A percentile compares a stretch with the other conserved stretches of the same genome.
phyloP scores from a whole-genome alignment of 495 filamentous ascomycete species.

The Aspergillus olivimuriae region DNA sequence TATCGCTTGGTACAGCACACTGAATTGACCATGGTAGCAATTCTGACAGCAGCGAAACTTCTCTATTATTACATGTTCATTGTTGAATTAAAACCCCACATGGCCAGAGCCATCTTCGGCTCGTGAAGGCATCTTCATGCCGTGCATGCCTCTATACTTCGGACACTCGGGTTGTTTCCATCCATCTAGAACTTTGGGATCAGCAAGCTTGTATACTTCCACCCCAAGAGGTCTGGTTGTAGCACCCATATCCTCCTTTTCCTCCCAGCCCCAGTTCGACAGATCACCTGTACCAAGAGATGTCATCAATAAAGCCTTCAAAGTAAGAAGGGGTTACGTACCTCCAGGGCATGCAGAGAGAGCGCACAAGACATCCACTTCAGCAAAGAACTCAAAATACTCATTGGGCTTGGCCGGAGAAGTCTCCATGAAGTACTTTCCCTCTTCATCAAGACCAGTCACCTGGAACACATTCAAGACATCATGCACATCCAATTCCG shows the following conservation, averaged over 20 bases:
- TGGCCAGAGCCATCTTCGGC: constrained; percentile 26
- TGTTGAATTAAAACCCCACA: constrained; percentile 21
- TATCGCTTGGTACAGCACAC: no score
- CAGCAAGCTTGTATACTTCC: constrained; percentile 57
- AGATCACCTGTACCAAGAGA: constrained; percentile 55
- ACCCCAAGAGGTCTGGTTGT: constrained; percentile 68
- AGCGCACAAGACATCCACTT: constrained; percentile 68
- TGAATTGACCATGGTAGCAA: no score
- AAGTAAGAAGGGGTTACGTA: constrained; percentile 13
- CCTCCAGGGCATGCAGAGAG: constrained; percentile 57
- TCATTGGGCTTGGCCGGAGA: constrained; percentile 61
- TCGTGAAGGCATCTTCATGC: constrained; percentile 45
- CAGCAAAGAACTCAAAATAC: constrained; percentile 72
- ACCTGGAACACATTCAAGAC: constrained; percentile 80
- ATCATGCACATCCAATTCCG: constrained; percentile 71
- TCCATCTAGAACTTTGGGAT: constrained; percentile 41
- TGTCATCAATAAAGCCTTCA: constrained; percentile 14
- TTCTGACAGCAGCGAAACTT: no score
- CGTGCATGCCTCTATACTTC: constrained; percentile 61
- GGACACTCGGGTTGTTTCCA: constrained; percentile 56
- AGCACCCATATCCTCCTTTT: constrained; percentile 61
- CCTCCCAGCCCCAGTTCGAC: constrained; percentile 69
- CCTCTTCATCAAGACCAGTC: constrained; percentile 63
- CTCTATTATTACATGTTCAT: no score
- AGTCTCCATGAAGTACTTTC: constrained; percentile 72